A percentile compares a stretch with the other conserved stretches of the same genome.
Conservation (phyloP, 2,329 filamentous ascomycete genomes). For the Diaporthe amygdali region DNA sequence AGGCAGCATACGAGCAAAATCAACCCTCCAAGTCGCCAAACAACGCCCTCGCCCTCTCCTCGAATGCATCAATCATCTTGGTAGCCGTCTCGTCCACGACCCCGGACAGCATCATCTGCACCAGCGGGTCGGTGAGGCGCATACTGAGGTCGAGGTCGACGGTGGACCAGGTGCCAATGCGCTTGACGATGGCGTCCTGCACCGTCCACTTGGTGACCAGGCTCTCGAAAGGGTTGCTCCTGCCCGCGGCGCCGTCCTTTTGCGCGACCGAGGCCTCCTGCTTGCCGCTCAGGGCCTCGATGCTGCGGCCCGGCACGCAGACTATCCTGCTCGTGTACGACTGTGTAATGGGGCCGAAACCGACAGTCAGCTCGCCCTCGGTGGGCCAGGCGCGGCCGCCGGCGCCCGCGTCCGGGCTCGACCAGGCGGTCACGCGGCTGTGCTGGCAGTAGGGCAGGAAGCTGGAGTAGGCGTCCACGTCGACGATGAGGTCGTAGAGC, state of each 20-base stretch:
- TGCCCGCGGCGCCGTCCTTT: constrained; percentile 14
- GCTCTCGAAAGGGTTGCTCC: constrained; percentile 60
- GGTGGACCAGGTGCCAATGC: constrained; percentile 61
- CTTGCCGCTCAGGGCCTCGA: constrained; percentile 78
- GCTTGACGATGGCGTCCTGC: constrained; percentile 38
- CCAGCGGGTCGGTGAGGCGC: constrained; percentile 87
- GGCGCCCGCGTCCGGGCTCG: constrained; percentile 51
- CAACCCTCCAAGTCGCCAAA: constrained; percentile 38
- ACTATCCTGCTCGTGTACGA: constrained; percentile 80
- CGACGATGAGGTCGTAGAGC: constrained; percentile 86
- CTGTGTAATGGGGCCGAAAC: constrained; percentile 85
- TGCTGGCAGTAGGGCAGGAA: constrained; percentile 93
- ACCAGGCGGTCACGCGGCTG: constrained; percentile 79
- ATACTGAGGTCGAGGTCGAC: constrained; percentile 81
- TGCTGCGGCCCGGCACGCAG: constrained; percentile 74
- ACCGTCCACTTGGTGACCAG: constrained; percentile 75
- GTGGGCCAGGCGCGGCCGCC: constrained; percentile 65
- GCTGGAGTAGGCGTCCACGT: constrained; percentile 80
- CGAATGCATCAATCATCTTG: constrained; percentile 93
- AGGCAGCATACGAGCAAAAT: not conserved
- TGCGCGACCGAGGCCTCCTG: constrained; percentile 51
- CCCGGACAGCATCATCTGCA: constrained; percentile 79
- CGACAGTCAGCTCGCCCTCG: constrained; percentile 79
- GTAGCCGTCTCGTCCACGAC: constrained; percentile 85
- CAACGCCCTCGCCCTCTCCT: constrained; percentile 73